Conservation (phyloP, 108 stramenopile species). For the Cyclotella cryptica region DNA sequence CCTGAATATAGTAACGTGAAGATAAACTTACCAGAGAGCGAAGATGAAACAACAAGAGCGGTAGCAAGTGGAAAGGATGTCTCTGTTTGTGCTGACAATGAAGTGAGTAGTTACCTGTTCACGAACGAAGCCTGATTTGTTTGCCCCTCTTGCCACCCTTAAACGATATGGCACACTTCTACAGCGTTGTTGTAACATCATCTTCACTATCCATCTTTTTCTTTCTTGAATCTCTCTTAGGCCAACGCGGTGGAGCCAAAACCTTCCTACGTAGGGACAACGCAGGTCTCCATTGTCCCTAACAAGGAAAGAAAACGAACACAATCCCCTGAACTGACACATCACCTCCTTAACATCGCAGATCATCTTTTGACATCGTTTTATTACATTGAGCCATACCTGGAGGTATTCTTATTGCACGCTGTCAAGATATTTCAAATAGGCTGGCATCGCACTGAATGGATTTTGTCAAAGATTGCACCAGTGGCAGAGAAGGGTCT, state of each 20-base stretch:
- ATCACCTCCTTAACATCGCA: neutral
- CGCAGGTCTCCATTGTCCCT: neutral
- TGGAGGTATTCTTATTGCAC: constrained; percentile 17
- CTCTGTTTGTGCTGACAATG: constrained; percentile 11
- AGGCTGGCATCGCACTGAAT: constrained; percentile 5
- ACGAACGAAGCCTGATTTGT: constrained; percentile 18
- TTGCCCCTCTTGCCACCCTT: neutral
- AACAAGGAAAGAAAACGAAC: neutral
- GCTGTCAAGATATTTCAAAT: constrained; percentile 20
- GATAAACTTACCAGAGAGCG: neutral
- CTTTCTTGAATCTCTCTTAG: no score
- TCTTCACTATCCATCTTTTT: no score
- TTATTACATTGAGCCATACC: constrained; percentile 13
- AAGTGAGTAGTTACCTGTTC: constrained; percentile 44
- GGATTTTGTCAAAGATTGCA: constrained; percentile 18
- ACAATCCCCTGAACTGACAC: neutral
- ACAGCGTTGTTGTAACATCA: no score
- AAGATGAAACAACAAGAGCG: neutral
- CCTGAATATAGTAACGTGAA: neutral
- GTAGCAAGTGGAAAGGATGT: neutral
- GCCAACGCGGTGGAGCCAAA: no score
- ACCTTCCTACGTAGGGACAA: neutral
- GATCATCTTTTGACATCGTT: neutral
- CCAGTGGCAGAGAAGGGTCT: constrained; percentile 25
- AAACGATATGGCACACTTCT: no score